A percentile compares a stretch with the other conserved stretches of the same genome.
phyloP scores from a whole-genome alignment of 169 alveolate genomes.

The Babesia microti region DNA sequence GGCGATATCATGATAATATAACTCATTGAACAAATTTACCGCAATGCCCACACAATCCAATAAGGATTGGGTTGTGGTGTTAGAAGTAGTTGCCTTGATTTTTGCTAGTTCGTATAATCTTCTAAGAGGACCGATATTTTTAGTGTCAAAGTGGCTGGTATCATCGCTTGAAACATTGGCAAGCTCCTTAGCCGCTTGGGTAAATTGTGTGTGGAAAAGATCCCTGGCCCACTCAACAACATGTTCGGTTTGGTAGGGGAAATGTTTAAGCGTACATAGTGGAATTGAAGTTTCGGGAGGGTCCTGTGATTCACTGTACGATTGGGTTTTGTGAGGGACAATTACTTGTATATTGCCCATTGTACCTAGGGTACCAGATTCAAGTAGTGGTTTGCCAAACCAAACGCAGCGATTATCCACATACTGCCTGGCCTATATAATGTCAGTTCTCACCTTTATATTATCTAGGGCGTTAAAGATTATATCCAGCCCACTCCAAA shows the following conservation, averaged over 20 bases:
- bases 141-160: conserved; percentile 34
- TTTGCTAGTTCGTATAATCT: too few species aligned
- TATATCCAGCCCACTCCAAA: conserved; percentile 89
- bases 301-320: conserved; percentile 95
- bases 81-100: too few species aligned
- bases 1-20: conserved; percentile 79
- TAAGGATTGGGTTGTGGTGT: conserved; percentile 36
- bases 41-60: conserved; percentile 71
- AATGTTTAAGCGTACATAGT: conserved; percentile 85
- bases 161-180: conserved; percentile 71
- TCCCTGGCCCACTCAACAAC: conserved; percentile 98
- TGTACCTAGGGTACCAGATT: conserved; percentile 98
- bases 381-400: conserved; percentile 93
- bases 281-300: conserved; percentile 96
- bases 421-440: conserved; percentile 87
- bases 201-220: conserved; percentile 87
- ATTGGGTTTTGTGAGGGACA: conserved; percentile 89
- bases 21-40: conserved; percentile 66
- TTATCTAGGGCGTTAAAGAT: conserved; percentile 96
- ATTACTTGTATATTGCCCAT: conserved; percentile 91
- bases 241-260: conserved; percentile 97
- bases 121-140: too few species aligned
- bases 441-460: conserved; percentile 36
- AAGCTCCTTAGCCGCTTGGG: conserved; percentile 84
- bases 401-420: conserved; percentile 95